These are phyloP conservation scores for Neoarthrinium moseri DNA, from an alignment of 2,329 filamentous ascomycete genomes.

Conservation along the genomic window DNA sequence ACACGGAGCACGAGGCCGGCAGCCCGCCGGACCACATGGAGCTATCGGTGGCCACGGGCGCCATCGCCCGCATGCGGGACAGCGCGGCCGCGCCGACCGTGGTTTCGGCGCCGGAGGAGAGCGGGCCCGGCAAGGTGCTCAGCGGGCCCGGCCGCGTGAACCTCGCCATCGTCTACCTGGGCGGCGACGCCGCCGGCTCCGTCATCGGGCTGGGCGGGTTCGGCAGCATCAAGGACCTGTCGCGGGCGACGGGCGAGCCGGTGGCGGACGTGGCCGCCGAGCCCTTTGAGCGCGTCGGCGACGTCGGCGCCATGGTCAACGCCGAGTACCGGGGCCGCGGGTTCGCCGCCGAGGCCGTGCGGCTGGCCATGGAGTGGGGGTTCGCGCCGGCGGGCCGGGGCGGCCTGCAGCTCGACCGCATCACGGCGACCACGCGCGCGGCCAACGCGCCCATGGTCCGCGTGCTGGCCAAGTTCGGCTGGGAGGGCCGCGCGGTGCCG, in stretches of 20 bases:
- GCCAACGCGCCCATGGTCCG: conserved; percentile 23
- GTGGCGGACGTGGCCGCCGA: background rate
- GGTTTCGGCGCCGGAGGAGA: conserved; percentile 2
- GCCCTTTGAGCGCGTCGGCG: conserved; percentile 19
- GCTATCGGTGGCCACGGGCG: conserved; percentile 10
- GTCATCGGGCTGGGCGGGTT: conserved; percentile 28
- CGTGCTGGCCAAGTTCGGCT: conserved; percentile 18
- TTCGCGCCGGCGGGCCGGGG: conserved; percentile 18
- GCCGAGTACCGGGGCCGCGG: conserved; percentile 20
- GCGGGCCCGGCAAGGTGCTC: conserved; percentile 6
- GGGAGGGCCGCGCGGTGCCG: conserved; percentile 15
- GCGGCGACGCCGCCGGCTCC: background rate
- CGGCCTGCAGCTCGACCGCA: conserved; percentile 25
- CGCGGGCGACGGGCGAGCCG: background rate
- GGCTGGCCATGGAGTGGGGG: conserved; percentile 24
- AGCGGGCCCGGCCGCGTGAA: conserved; percentile 25
- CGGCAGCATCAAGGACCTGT: conserved; percentile 24
- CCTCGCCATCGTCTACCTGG: conserved; percentile 19
- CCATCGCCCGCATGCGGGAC: conserved; percentile 20
- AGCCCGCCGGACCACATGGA: conserved; percentile 15
- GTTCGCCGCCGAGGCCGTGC: conserved; percentile 23
- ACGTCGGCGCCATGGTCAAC: conserved; percentile 26
- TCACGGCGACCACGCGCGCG: conserved; percentile 22
- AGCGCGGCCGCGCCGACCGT: conserved; percentile 24
- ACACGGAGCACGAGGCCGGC: conserved; percentile 12